phyloP scores from a whole-genome alignment of 2,329 filamentous ascomycete genomes.

The Magnaporthales sp. region DNA sequence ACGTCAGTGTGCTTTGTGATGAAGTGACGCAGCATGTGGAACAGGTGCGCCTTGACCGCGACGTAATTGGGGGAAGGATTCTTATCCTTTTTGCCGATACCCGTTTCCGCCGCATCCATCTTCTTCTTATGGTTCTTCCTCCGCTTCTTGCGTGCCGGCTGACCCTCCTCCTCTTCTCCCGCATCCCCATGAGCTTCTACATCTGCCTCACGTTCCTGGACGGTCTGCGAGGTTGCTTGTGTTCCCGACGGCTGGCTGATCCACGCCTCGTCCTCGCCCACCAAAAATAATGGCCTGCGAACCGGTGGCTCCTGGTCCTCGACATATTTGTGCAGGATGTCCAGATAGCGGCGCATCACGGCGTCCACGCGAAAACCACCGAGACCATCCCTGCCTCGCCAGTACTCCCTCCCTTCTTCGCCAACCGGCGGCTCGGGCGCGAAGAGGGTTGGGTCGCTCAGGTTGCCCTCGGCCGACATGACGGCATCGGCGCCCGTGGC shows the following conservation, averaged over 20 bases:
- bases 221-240: not conserved
- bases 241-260: conserved; percentile 17
- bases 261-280: conserved; percentile 44
- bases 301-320: conserved; percentile 56
- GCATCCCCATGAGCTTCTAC: conserved; percentile 11
- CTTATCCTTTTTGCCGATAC: conserved; percentile 27
- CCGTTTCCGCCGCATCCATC: conserved; percentile 10
- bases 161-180: conserved; percentile 27
- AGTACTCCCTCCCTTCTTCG: conserved; percentile 67
- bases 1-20: conserved; percentile 74
- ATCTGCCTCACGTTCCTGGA: conserved; percentile 31
- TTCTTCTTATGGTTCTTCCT: conserved; percentile 26
- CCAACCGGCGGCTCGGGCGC: conserved; percentile 54
- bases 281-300: conserved; percentile 65
- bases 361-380: conserved; percentile 87
- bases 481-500: conserved; percentile 85
- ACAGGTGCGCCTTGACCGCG: conserved; percentile 84
- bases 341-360: conserved; percentile 77
- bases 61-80: conserved; percentile 53
- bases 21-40: conserved; percentile 79
- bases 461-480: conserved; percentile 93
- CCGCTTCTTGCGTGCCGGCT: conserved; percentile 44
- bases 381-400: conserved; percentile 64
- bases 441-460: conserved; percentile 88
- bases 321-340: conserved; percentile 77